A percentile compares a stretch with the other conserved stretches of the same genome.
phyloP scores from a whole-genome alignment of 2,329 filamentous ascomycete species.

The Fusarium veterinarium region DNA sequence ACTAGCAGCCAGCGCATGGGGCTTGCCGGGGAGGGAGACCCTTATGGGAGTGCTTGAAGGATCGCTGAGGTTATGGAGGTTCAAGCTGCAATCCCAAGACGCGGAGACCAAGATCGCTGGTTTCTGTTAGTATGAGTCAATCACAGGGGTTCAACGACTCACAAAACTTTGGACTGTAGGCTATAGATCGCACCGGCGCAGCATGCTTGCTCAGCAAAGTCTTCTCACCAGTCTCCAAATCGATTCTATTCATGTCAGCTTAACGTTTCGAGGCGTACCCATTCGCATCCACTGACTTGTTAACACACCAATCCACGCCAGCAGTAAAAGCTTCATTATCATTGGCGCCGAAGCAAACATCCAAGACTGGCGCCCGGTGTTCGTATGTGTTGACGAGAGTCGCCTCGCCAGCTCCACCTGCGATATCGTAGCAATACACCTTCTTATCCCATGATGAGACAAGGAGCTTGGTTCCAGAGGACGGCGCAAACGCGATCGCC shows the following conservation, averaged over 20 bases:
- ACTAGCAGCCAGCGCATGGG: conserved; percentile 85
- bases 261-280: conserved; percentile 1
- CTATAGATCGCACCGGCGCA: conserved; percentile 83
- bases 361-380: conserved; percentile 86
- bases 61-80: conserved; percentile 77
- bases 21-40: conserved; percentile 83
- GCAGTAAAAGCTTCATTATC: conserved; percentile 88
- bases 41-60: conserved; percentile 67
- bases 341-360: conserved; percentile 88
- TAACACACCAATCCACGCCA: conserved; percentile 88
- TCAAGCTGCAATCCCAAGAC: conserved; percentile 93
- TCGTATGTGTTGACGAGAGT: conserved; percentile 77
- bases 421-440: conserved; percentile 88
- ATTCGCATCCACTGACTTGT: conserved; percentile 62
- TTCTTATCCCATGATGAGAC: conserved; percentile 95
- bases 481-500: conserved; percentile 84
- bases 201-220: conserved; percentile 82
- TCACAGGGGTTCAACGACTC: conserved; percentile 42
- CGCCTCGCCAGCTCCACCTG: conserved; percentile 64
- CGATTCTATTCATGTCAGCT: conserved; percentile 58
- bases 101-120: conserved; percentile 83
- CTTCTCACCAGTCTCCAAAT: conserved; percentile 78
- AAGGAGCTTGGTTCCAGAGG: conserved; percentile 79
- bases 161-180: conserved; percentile 81
- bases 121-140: conserved; percentile 26